A percentile compares a stretch with the other conserved stretches of the same genome.
Evolutionary conservation across 2,329 filamentous ascomycete genomes (phyloP).

Genomic region (Aplosporella prunicola): DNA sequence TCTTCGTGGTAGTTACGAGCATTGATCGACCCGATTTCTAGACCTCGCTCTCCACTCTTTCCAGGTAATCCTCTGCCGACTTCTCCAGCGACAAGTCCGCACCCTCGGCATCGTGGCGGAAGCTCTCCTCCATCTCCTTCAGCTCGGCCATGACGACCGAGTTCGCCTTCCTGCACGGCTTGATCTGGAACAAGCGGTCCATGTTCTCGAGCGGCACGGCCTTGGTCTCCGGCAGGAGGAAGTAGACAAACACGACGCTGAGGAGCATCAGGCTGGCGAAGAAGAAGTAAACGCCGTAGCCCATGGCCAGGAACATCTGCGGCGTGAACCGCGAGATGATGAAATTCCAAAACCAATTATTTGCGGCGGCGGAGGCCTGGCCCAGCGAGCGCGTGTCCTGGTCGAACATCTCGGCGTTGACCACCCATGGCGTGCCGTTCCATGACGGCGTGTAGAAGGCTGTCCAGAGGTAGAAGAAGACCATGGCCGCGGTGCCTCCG

Average conservation of each 20-base stretch:
- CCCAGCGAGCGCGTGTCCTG: constrained; percentile 59
- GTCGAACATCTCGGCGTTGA: constrained; percentile 59
- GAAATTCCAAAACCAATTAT: constrained; percentile 67
- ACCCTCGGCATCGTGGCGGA: constrained; percentile 31
- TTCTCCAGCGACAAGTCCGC: constrained; percentile 19
- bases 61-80: constrained; percentile 8
- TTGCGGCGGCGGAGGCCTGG: constrained; percentile 61
- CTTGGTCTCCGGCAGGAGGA: constrained; percentile 36
- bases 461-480: constrained; percentile 69
- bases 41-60: constrained; percentile 10
- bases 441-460: constrained; percentile 55
- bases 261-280: constrained; percentile 40
- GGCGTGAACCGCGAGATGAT: constrained; percentile 56
- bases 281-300: constrained; percentile 37
- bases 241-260: constrained; percentile 37
- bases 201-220: constrained; percentile 37
- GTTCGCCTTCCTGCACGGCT: constrained; percentile 34
- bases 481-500: constrained; percentile 52
- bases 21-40: no score
- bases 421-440: constrained; percentile 64
- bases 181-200: constrained; percentile 38
- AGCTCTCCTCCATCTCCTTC: constrained; percentile 30
- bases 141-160: constrained; percentile 30
- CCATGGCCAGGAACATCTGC: constrained; percentile 47
- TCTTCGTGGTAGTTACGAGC: no score